Base-by-base conservation (phyloP, 2,329 filamentous ascomycete species). In the Phyllosticta citrichinensis region DNA sequence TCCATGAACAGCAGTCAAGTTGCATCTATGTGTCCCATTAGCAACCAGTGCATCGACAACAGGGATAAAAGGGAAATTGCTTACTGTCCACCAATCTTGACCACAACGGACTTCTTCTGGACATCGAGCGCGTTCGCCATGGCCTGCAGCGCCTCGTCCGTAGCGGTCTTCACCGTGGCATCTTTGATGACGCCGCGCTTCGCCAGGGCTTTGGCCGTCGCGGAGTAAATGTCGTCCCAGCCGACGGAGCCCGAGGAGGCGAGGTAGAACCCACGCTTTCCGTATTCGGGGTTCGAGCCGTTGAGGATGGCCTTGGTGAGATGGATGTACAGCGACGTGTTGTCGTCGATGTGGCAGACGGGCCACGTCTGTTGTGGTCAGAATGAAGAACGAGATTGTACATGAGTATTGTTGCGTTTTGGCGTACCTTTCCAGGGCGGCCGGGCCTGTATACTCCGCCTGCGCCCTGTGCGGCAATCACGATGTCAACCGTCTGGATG, bases 311-410 rank as follows among this genome's bases (percentile, higher is more conserved):
- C 22, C 22, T 22, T 22, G 27, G 27, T 65, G 0, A 83, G 69
- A 2, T 74, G 66, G 1, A 81, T 56, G 58, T 81, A 83, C 0
- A 83, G 64, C 0, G 66, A 66, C 0, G 76, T 73, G 35, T 75
- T 83, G 61, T 83, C 81, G 0, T 66, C 10, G 3, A 83, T 66
- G 60, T 83, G 79, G 61, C 77, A 80, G 5, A 83, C 80, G 0
- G 81, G 81, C 81, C 81, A 83, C 1, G 68, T 71, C 76, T 80
- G 50, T n/a, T 56, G 9, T 20, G 33, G 27, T 30, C 5, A 10
- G 27, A 10, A 30, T 2, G 12, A 24, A n/a, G 10, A 20, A 25
- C 5, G 9, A 56, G 54, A 19, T 52, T 30, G 3, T 8, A 2
- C 6, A 30, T 5, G 27, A 10, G 5, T 8, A 10, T n/a, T n/a